Percentiles rank a stretch among this genome's conserved stretches.
These are phyloP conservation scores for Eutypa lata DNA, from an alignment of 2,329 filamentous ascomycete genomes.

Conservation along the genomic window DNA sequence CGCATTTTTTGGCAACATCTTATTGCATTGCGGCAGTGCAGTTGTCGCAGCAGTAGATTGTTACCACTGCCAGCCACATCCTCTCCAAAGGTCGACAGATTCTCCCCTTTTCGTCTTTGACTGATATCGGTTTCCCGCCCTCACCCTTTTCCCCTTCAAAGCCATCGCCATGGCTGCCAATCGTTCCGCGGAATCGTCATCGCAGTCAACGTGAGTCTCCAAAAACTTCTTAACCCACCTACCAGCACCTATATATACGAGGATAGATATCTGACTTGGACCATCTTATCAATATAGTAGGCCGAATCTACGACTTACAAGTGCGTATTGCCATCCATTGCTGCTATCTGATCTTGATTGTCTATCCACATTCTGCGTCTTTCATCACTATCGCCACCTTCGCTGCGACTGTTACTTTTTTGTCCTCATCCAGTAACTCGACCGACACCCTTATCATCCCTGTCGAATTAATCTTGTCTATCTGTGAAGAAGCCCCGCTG, in stretches of 20 bases:
- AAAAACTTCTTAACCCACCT: neutral
- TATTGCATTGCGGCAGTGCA: no score
- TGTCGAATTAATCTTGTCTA: constrained; percentile 32
- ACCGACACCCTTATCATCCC: constrained; percentile 4
- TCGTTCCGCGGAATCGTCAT: neutral
- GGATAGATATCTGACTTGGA: neutral
- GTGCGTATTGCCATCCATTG: constrained; percentile 50
- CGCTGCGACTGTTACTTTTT: constrained; percentile 6
- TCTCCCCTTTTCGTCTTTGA: neutral
- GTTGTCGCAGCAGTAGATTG: no score
- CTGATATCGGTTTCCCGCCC: neutral
- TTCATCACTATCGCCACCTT: neutral
- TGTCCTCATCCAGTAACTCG: neutral
- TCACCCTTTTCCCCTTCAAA: neutral
- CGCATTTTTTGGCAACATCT: no score
- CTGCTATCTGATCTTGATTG: constrained; percentile 7
- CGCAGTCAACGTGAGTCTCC: neutral
- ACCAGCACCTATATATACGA: neutral
- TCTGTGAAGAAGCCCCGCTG: neutral
- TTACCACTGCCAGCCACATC: neutral
- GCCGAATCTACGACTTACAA: constrained; percentile 89
- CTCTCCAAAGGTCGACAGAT: neutral
- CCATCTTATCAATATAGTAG: constrained; percentile 45
- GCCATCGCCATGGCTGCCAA: neutral
- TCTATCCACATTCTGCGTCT: neutral